Conservation (phyloP, 768 basidiomycete species). For the Leccinum boreale region DNA sequence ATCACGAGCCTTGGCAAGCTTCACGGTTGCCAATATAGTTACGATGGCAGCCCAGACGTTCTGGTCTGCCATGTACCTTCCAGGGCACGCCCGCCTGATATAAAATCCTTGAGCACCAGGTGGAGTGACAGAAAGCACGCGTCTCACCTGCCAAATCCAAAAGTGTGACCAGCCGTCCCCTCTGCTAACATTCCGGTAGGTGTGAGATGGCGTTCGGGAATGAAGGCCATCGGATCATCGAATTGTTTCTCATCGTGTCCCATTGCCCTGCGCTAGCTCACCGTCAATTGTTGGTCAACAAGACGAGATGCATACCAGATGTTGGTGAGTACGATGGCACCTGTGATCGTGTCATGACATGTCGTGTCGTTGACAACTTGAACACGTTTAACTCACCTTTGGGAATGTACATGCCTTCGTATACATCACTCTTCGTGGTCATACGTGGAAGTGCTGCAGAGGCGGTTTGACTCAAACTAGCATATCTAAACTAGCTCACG, state of each 20-base stretch:
- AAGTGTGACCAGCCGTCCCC: neutral
- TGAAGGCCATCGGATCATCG: constrained; percentile 49
- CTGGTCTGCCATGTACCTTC: constrained; percentile 31
- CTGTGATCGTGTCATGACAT: constrained; percentile 4
- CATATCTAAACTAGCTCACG: constrained; percentile 1
- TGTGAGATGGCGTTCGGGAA: constrained; percentile 56
- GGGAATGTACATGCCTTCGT: constrained; percentile 28
- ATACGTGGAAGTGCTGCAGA: constrained; percentile 21
- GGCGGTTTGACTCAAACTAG: neutral
- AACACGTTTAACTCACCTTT: constrained; percentile 19
- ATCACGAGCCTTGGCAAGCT: constrained; percentile 26
- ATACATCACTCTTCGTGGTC: constrained; percentile 22
- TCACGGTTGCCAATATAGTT: constrained; percentile 29
- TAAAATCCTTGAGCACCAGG: neutral
- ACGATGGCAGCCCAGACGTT: constrained; percentile 32
- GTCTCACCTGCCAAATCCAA: constrained; percentile 29
- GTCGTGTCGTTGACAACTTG: neutral
- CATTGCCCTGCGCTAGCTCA: constrained; percentile 35
- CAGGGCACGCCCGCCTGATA: constrained; percentile 31
- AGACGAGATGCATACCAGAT: constrained; percentile 17
- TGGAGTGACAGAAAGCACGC: neutral
- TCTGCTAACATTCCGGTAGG: constrained; percentile 9
- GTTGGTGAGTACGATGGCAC: constrained; percentile 21
- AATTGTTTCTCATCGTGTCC: constrained; percentile 50
- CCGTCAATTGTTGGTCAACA: neutral